Evolutionary conservation across 1,139 yeast genomes (phyloP).

Genomic region (Chernovozyma aurita): DNA sequence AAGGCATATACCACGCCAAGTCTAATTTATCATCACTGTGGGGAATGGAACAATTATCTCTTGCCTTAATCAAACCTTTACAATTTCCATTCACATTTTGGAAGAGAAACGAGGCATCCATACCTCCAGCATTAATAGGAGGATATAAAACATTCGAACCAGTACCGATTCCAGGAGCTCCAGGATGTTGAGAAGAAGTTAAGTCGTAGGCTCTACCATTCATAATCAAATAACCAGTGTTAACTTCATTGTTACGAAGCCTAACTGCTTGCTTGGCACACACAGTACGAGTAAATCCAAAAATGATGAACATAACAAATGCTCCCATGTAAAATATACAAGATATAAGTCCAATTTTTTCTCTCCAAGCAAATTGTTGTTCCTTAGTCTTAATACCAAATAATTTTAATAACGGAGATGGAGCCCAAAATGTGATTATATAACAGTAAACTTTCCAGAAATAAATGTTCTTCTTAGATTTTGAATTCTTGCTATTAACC

Average conservation of each 20-base stretch:
- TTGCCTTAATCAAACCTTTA: conserved; percentile 73
- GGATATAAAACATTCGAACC: conserved; percentile 75
- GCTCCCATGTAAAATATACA: conserved; percentile 73
- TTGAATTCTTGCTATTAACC: neutral
- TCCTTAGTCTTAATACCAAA: conserved; percentile 78
- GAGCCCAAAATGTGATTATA: conserved; percentile 86
- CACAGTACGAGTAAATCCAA: conserved; percentile 86
- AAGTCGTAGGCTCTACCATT: conserved; percentile 81
- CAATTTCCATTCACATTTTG: conserved; percentile 97
- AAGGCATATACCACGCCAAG: conserved; percentile 96
- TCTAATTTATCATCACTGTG: conserved; percentile 46
- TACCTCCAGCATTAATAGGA: conserved; percentile 84
- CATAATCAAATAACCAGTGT: conserved; percentile 60
- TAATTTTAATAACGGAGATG: conserved; percentile 63
- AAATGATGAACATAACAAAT: conserved; percentile 78
- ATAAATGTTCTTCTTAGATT: conserved; percentile 25
- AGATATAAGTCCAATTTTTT: conserved; percentile 80
- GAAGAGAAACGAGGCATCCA: conserved; percentile 82
- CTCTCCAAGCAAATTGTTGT: conserved; percentile 95
- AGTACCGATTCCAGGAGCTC: conserved; percentile 67
- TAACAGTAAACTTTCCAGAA: conserved; percentile 83
- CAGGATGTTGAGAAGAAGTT: conserved; percentile 69
- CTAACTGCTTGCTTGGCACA: conserved; percentile 55
- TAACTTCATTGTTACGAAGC: conserved; percentile 55
- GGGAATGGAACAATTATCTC: conserved; percentile 68